These are phyloP conservation scores for Paracamarosporium sp. DNA, from an alignment of 2,329 filamentous ascomycete genomes.

Conservation along the genomic window DNA sequence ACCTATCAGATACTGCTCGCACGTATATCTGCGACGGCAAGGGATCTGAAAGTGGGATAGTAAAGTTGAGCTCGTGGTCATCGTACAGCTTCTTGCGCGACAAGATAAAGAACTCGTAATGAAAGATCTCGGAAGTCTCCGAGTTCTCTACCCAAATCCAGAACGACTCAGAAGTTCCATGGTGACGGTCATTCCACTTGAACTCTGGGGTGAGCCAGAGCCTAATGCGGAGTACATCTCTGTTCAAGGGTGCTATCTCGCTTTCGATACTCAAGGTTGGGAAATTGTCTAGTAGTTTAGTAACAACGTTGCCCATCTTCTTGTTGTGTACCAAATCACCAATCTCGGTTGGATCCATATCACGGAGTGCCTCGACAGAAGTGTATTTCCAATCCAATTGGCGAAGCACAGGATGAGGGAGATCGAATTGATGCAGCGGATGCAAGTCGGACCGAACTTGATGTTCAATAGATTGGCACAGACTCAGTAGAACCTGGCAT, in stretches of 20 bases:
- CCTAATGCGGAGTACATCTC: slow-evolving; percentile 91
- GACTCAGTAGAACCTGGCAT: slow-evolving; percentile 85
- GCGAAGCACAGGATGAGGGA: slow-evolving; percentile 81
- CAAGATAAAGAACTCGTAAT: slow-evolving; percentile 96
- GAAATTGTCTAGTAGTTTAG: slow-evolving; percentile 85
- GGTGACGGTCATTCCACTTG: slow-evolving; percentile 89
- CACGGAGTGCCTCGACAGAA: slow-evolving; percentile 82
- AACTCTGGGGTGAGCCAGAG: slow-evolving; percentile 89
- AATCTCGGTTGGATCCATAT: slow-evolving; percentile 93
- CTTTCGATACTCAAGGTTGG: slow-evolving; percentile 89
- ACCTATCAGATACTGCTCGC: slow-evolving; percentile 90
- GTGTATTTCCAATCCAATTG: slow-evolving; percentile 84
- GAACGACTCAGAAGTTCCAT: slow-evolving; percentile 94
- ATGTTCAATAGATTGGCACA: slow-evolving; percentile 97
- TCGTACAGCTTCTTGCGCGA: slow-evolving; percentile 89
- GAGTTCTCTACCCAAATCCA: slow-evolving; percentile 99
- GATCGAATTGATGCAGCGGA: slow-evolving; percentile 91
- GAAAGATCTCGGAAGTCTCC: slow-evolving; percentile 95
- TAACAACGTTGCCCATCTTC: slow-evolving; percentile 81
- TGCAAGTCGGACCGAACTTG: slow-evolving; percentile 95
- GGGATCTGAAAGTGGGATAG: slow-evolving; percentile 92
- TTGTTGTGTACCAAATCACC: slow-evolving; percentile 90
- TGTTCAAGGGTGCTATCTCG: slow-evolving; percentile 93
- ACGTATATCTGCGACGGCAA: slow-evolving; percentile 96
- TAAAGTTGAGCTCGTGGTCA: slow-evolving; percentile 97